Evolutionary conservation across 2,329 filamentous ascomycete species (phyloP), one percentile per base, ranked within the genome.

Genomic region (Talaromyces islandicus): DNA sequence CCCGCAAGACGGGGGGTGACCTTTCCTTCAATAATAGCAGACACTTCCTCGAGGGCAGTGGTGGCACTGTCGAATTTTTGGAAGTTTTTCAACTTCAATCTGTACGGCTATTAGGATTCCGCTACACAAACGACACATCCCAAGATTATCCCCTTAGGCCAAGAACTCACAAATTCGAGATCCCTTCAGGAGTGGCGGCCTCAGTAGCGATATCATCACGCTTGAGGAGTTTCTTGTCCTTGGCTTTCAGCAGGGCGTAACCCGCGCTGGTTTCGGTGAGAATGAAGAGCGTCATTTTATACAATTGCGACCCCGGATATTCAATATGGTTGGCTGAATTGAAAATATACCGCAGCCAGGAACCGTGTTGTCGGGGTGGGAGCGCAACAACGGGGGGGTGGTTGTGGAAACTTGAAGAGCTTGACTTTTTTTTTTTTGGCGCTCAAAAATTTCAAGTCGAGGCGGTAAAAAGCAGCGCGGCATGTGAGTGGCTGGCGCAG

Each of bases 211-310:
- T 78, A 72, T 92, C 87, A 78, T 93, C 89, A 71, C 89, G 88
- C 78, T 96, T 94, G 66, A 99, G 83, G 62, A 97, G 85, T 83
- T 97, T 97, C 86, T 97, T 97, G 85, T 97, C 93, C 77, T 92
- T 91, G 70, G 93, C 90, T 84, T 99, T 97, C 82, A 99, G 92
- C 76, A 99, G 86, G 78, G 92, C 94, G 82, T 97, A 97, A 76
- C 94, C 96, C 69, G 92, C 92, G 78, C 90, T 91, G 76, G 92
- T 97, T 81, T 97, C 92, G 72, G 89, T 89, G 70, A 97, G 87
- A 80, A 97, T 90, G 79, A 96, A 95, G 75, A 94, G 87, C 80
- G 89, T 89, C 90, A 94, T 94, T 66, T 67, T 86, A 77, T 64
- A 68, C 68, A 66, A 64, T 64, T 67, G 69, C 70, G 64, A 68